Base-by-base conservation (phyloP, 208 protist species). In the Acanthamoeba healyi region DNA sequence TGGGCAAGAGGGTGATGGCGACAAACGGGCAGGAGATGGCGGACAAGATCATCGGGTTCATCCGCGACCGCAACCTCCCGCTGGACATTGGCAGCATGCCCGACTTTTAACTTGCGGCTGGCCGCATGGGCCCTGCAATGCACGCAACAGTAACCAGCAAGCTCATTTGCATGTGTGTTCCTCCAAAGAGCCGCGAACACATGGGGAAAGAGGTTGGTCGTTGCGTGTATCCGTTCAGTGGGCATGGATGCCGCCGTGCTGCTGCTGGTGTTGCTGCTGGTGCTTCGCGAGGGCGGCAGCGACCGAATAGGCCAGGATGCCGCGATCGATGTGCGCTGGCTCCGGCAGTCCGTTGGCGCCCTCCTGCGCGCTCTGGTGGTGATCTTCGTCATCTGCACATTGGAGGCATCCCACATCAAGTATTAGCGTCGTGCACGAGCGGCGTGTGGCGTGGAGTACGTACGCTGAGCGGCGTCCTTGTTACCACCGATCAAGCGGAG, bases 1-100 rank as follows among this genome's bases (percentile, higher is more conserved):
- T 61, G 49, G 79, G 79, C 34, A 87, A 87, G 26, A 34, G 79
- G 1, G 79, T 87, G 29, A 58, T 87, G 46, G 79, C 79, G 7
- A 40, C 79, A 5, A 87, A 87, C n/a, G 34, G 79, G 0, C 46
- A 56, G 24, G 34, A 15, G 17, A 51, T 87, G 79, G 79, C 79
- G 22, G 46, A 87, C 29, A 17, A 34, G 26, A 87, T 87, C 44
- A 17, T 61, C 10, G 49, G 46, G 17, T 87, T 87, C 79, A 87
- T 87, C 34, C 42, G 34, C 1, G 22, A 87, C 14, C 42, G 79
- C 46, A 58, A 22, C 38, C 44, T 87, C n/a, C 79, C 79, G 22
- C 42, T 32, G 79, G 79, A 87, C 44, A 54, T 32, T 7, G 79
- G 79, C 34, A 29, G n/a, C 26, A 49, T 87, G 42, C 79, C 79